Percentiles rank a stretch among this genome's conserved stretches.
Conservation (phyloP, 371 early-diverging fungal genomes). For the Fennellomyces sp. region DNA sequence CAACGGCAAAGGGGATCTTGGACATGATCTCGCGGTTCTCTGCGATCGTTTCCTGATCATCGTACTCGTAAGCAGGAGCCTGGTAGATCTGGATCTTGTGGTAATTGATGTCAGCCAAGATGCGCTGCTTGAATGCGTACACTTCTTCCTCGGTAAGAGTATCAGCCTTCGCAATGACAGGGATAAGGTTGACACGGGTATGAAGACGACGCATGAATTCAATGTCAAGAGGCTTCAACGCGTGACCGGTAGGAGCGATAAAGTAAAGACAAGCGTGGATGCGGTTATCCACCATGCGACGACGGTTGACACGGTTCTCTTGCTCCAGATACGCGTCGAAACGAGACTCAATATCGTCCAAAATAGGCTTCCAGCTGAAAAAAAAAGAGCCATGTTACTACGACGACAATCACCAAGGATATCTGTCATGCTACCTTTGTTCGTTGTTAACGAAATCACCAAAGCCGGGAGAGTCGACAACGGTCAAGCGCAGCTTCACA, state of each 20-base stretch:
- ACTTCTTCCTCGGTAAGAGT: conserved; percentile 97
- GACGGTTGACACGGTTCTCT: conserved; percentile 89
- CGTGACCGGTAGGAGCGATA: conserved; percentile 95
- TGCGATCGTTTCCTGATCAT: conserved; percentile 92
- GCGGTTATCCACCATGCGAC: conserved; percentile 87
- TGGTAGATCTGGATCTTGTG: conserved; percentile 95
- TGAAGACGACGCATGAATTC: conserved; percentile 96
- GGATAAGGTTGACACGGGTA: conserved; percentile 95
- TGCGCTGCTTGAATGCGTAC: conserved; percentile 88
- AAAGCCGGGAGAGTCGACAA: conserved; percentile 95
- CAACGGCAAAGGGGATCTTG: conserved; percentile 96
- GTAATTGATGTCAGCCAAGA: conserved; percentile 90
- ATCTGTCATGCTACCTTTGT: conserved; percentile 60
- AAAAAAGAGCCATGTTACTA: too few relatives aligned
- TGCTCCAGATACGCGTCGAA: conserved; percentile 95
- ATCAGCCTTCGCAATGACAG: conserved; percentile 98
- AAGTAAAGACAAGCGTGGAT: conserved; percentile 99
- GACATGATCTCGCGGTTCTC: conserved; percentile 95
- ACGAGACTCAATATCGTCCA: conserved; percentile 94
- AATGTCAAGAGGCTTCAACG: conserved; percentile 92
- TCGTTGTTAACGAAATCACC: conserved; percentile 97
- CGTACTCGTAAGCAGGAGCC: conserved; percentile 89
- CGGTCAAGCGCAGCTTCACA: conserved; percentile 91
- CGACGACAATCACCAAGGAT: neutral
- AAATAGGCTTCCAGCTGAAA: conserved; percentile 90